Evolutionary conservation across 2,329 filamentous ascomycete species (phyloP), one percentile per base, ranked within the genome.

Genomic region (Fusarium redolens): DNA sequence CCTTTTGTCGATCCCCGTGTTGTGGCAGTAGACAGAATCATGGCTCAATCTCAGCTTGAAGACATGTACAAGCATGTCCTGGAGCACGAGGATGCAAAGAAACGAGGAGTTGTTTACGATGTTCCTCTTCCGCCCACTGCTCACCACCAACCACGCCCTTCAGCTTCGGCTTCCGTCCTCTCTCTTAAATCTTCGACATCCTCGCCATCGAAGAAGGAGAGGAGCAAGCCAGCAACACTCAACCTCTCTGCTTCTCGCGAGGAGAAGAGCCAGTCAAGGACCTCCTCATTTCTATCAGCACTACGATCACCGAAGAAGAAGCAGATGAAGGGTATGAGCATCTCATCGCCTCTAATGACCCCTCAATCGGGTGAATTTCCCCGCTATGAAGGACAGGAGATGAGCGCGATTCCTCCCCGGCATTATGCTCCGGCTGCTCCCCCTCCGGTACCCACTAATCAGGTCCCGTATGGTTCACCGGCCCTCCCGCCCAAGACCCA

Each of bases 41-140:
- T 92, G 84, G 91, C 93, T 71, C 91, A 96, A 81, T 87, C 92
- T 73, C 93, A 97, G 80, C 91, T 98, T 82, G 95, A 97, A 81
- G 91, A 93, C 77, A 91, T 98, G 80, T 98, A 98, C 83, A 94
- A 92, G 69, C 92, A 95, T 75, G 95, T 97, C 72, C 92, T 97
- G 91, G 94, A 95, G 81, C 93, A 97, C 76, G 95, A 98, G 78
- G 89, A 88, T 65, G 89, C 89, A 57, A 92, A 91, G 80, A 84
- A 87, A 72, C 85, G 85, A 52, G 90, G 90, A 37, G 78, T 88
- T 45, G 81, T 81, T 22, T 83, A 89, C 48, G 84, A 87, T 28
- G 61, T 80, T 28, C 84, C 85, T 20, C 64, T 84, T 14, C 66
- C 82, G 37, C 75, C 83, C 7, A 69, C 71, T 11, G 75, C 81